Evolutionary conservation across 805 yeast genomes (phyloP), one percentile per base, ranked within the genome.

Genomic region (Suhomyces emberorum): DNA sequence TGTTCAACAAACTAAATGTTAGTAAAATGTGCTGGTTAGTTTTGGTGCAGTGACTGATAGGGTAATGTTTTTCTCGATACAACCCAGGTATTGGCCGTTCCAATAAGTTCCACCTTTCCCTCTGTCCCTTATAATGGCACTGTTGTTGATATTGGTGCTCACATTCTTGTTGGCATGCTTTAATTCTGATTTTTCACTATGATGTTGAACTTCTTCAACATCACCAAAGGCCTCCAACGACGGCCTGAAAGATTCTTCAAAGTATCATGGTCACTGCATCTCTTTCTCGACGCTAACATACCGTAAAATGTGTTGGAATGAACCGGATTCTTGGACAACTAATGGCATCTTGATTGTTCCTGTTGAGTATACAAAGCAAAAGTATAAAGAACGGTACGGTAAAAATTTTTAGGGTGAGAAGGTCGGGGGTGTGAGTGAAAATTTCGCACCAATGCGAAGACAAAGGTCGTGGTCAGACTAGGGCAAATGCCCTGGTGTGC

Each of bases 271-370:
- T 21, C 24, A 21, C 11, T 30, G 24, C 24, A 19, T 30, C 17
- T 30, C 24, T 30, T n/a, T n/a, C n/a, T n/a, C n/a, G n/a, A n/a
- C n/a, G n/a, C n/a, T 24, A 15, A 83, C 93, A 74, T 84, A 85
- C 93, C 97, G 98, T 80, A 93, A 86, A 80, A 93, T 93, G 95
- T 93, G 99, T 81, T 95, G 98, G 95, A 95, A 93, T 74, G 93
- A 86, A 74, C 95, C 96, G 79, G 87, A 83, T 80, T 93, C 98
- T 79, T 87, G 93, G 74, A 93, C 93, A 77, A 88, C 96, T 81
- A 88, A 82, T 72, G 96, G 85, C 96, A 87, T 86, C 60, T 74
- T 78, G 75, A 52, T 46, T 23, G 25, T 32, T 32, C 17, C 28
- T 51, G 39, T 39, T 36, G 35, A 32, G 34, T 42, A 39, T 42